These are phyloP conservation scores for Candida tallmaniae DNA, from an alignment of 805 yeast species.

Conservation along the genomic window DNA sequence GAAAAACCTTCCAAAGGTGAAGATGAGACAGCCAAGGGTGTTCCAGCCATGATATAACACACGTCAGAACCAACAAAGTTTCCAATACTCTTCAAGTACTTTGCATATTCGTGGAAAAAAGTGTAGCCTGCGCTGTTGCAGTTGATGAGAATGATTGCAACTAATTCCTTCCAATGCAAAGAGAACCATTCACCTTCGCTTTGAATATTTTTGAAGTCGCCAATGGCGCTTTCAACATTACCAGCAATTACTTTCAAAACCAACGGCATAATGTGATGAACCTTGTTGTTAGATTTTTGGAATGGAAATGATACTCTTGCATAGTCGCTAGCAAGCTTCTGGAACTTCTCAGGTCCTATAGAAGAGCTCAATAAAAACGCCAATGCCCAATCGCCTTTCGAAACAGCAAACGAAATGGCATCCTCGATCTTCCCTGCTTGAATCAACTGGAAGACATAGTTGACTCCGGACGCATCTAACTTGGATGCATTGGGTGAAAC, in stretches of 20 bases:
- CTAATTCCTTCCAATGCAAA: slow-evolving; percentile 44
- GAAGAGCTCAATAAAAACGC: slow-evolving; percentile 68
- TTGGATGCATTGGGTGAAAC: slow-evolving; percentile 37
- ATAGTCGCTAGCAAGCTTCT: slow-evolving; percentile 54
- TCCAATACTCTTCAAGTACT: slow-evolving; percentile 33
- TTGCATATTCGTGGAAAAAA: slow-evolving; percentile 50
- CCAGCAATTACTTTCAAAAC: slow-evolving; percentile 65
- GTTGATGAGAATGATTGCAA: slow-evolving; percentile 34
- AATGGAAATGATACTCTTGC: slow-evolving; percentile 43
- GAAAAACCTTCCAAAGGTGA: slow-evolving; percentile 12
- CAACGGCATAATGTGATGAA: slow-evolving; percentile 45
- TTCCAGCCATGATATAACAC: slow-evolving; percentile 44
- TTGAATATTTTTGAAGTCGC: slow-evolving; percentile 41
- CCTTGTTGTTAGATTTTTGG: slow-evolving; percentile 35
- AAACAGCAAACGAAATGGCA: slow-evolving; percentile 61
- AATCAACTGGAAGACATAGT: slow-evolving; percentile 32
- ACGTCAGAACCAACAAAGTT: slow-evolving; percentile 36
- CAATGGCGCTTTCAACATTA: slow-evolving; percentile 48
- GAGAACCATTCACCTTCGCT: slow-evolving; percentile 46
- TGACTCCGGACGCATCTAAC: slow-evolving; percentile 35
- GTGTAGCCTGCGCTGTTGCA: slow-evolving; percentile 27
- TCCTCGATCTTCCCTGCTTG: slow-evolving; percentile 61
- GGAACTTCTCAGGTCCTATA: slow-evolving; percentile 58
- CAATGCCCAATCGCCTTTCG: slow-evolving; percentile 69
- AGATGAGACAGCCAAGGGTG: slow-evolving; percentile 23